These are phyloP conservation scores for Cordyceps javanica DNA, from an alignment of 2,329 filamentous ascomycete genomes.

Conservation along the genomic window DNA sequence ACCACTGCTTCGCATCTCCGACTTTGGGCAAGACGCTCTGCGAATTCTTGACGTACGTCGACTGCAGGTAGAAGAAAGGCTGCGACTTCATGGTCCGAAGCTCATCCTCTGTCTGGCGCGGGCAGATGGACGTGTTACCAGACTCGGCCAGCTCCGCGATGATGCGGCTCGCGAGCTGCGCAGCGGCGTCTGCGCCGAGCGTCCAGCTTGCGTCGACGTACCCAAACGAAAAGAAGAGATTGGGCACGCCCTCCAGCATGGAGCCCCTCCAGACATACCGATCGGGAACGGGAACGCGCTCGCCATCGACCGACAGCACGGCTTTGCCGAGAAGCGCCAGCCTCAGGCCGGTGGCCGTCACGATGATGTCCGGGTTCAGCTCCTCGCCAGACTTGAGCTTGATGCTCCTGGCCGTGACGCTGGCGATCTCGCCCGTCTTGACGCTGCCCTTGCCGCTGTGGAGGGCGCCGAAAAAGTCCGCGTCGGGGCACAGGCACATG, in stretches of 20 bases:
- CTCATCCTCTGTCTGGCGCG: not conserved
- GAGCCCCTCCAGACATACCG: conserved; percentile 57
- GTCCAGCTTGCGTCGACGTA: conserved; percentile 65
- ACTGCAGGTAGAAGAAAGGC: not conserved
- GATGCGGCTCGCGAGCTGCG: conserved; percentile 39
- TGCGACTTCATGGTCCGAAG: not conserved
- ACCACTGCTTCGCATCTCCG: not conserved
- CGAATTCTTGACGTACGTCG: conserved; percentile 5
- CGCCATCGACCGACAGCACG: conserved; percentile 47
- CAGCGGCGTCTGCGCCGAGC: conserved; percentile 54
- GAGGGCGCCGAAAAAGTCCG: conserved; percentile 50
- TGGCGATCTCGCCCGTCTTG: conserved; percentile 47
- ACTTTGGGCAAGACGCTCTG: conserved; percentile 1
- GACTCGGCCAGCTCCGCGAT: conserved; percentile 42
- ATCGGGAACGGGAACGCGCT: conserved; percentile 37
- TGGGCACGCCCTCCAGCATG: conserved; percentile 63
- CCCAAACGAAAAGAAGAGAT: conserved; percentile 54
- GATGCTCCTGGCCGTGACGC: conserved; percentile 42
- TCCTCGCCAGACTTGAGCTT: conserved; percentile 39
- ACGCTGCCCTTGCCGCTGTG: conserved; percentile 31
- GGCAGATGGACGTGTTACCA: conserved; percentile 21
- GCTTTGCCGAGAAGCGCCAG: conserved; percentile 51
- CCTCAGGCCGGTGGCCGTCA: conserved; percentile 63
- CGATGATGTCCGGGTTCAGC: conserved; percentile 58
- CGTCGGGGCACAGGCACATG: conserved; percentile 58